Evolutionary conservation across 306 rosid genomes (phyloP), one percentile per base, ranked within the genome.

Genomic region (Arachis hypogaea): DNA sequence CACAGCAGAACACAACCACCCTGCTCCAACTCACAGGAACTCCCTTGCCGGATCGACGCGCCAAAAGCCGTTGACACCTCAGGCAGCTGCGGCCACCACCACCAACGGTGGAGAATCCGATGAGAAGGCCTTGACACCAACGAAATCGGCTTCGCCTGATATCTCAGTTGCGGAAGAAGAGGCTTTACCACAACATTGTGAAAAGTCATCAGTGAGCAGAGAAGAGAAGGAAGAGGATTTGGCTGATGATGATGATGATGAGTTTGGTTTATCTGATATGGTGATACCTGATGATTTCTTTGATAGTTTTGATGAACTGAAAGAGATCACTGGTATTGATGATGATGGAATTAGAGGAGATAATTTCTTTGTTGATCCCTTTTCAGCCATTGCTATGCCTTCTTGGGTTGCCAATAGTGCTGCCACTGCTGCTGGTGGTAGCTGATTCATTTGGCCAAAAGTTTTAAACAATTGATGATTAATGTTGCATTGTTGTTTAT

Each of bases 11-110:
- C 98, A 93, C 88, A 93, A 91, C 82, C 98, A 93, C 83, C 92
- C 94, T 16, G 96, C 97, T 57, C 98, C 98, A 0, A 91, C 97
- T 47, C 98, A 93, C 71, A 83, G 96, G 66, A 93, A 93, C 83
- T 93, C 98, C 4, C 98, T 93, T 3, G 98, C 98, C 47, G 98
- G 98, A 1, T 93, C 98, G 72, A 89, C 97, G 3, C 87, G 98
- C 6, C 94, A 91, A 81, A 93, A 93, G 84, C 86, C 87, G 42
- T 64, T 59, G 18, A 59, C 92, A 0, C 58, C 89, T 0, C 75
- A 62, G 40, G 4, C 68, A 12, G 55, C 51, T 3, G 11, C 11
- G 5, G 72, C 36, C 71, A 28, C 77, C 12, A 9, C 55, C 52
- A n/a, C 58, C 58, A 14, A 7, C 6, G 58, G 28, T 6, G 73